A percentile compares a stretch with the other conserved stretches of the same genome.
Conservation (phyloP, 306 rosid species). For the Albizia julibrissin region DNA sequence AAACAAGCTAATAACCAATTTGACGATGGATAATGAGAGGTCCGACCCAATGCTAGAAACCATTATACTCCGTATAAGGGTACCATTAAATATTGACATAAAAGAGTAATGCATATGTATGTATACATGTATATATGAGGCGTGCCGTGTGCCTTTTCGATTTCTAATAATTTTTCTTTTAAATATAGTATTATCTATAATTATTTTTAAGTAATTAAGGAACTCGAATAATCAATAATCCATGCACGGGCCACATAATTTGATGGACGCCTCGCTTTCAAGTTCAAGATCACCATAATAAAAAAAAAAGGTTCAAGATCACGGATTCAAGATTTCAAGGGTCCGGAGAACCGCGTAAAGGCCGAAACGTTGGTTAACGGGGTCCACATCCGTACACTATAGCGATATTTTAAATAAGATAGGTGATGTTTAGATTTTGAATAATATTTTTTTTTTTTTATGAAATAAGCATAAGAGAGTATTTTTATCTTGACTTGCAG, state of each 20-base stretch:
- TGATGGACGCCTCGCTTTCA: not conserved
- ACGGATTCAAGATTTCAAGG: not conserved
- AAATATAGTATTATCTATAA: not conserved
- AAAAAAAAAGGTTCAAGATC: too few relatives aligned
- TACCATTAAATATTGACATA: too few relatives aligned
- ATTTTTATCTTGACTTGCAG: too few relatives aligned
- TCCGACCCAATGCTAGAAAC: slow-evolving; percentile 36
- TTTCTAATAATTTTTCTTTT: not conserved
- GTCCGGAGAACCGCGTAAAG: not conserved
- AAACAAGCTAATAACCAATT: too few relatives aligned
- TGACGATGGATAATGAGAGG: slow-evolving; percentile 39
- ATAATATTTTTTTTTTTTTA: too few relatives aligned
- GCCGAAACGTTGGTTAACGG: not conserved
- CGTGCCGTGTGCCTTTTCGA: not conserved
- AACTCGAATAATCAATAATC: too few relatives aligned
- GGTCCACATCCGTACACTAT: not conserved
- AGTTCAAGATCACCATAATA: not conserved
- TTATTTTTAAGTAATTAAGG: not conserved
- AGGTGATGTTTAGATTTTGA: too few relatives aligned
- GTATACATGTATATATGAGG: too few relatives aligned
- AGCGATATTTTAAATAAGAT: too few relatives aligned
- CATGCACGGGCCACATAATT: not conserved
- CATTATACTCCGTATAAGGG: not conserved
- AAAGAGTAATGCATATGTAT: too few relatives aligned
- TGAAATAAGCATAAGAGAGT: too few relatives aligned